phyloP scores from a whole-genome alignment of 2,329 filamentous ascomycete genomes.

The Venturia pyrina region DNA sequence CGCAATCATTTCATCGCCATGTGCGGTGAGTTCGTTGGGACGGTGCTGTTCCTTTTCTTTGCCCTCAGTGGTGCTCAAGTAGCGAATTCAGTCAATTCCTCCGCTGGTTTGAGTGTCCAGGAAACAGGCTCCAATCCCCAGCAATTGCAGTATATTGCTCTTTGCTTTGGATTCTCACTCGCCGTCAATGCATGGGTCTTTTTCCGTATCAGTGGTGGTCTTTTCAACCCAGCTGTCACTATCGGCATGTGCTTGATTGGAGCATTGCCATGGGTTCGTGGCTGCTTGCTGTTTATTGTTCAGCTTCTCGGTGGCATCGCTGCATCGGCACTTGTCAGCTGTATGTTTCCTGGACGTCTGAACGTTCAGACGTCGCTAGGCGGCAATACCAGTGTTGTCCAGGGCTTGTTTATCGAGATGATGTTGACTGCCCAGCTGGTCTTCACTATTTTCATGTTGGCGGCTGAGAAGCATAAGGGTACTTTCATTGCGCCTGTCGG shows the following conservation, averaged over 20 bases:
- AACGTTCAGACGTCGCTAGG: slow-evolving; percentile 34
- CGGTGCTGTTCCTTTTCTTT: slow-evolving; percentile 12
- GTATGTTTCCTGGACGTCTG: slow-evolving; percentile 35
- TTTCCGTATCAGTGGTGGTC: slow-evolving; percentile 11
- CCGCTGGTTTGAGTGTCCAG: slow-evolving; percentile 15
- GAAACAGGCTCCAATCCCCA: slow-evolving; percentile 8
- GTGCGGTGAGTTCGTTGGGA: slow-evolving; percentile 12
- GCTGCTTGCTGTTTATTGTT: slow-evolving; percentile 22
- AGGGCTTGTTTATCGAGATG: slow-evolving; percentile 42
- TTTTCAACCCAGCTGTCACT: slow-evolving; percentile 24
- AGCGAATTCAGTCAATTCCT: slow-evolving; percentile 4
- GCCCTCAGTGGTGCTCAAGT: slow-evolving; percentile 11
- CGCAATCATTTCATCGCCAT: slow-evolving; percentile 11
- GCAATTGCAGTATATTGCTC: slow-evolving; percentile 19
- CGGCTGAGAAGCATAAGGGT: slow-evolving; percentile 32
- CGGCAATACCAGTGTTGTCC: slow-evolving; percentile 30
- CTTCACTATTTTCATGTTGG: slow-evolving; percentile 25
- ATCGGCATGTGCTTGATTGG: slow-evolving; percentile 29
- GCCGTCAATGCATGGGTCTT: slow-evolving; percentile 12
- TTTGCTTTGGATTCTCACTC: slow-evolving; percentile 19
- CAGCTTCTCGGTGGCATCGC: slow-evolving; percentile 27
- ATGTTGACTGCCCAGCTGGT: slow-evolving; percentile 37
- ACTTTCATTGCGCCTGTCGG: slow-evolving; percentile 31
- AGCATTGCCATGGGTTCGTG: slow-evolving; percentile 24
- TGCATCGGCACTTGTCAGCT: slow-evolving; percentile 33